Evolutionary conservation across 2,329 filamentous ascomycete species (phyloP), one percentile per base, ranked within the genome.

Genomic region (Colletotrichum lini): DNA sequence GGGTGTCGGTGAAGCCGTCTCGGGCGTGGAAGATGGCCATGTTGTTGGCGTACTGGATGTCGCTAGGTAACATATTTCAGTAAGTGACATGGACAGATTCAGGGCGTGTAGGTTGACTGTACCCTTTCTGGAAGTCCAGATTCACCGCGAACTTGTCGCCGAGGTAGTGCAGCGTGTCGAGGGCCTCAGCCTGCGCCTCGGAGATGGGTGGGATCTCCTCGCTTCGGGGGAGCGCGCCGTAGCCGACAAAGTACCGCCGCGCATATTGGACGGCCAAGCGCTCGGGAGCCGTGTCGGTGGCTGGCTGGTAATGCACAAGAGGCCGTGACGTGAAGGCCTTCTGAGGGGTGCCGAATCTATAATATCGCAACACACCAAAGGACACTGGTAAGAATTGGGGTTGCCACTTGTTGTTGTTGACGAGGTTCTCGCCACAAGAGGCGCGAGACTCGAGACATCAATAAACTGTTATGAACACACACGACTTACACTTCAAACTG

Each of bases 181-280:
- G 80, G 0, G 87, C 87, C 72, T 88, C 86, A 4, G 85, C 84
- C 72, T 89, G 87, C 0, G 84, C 84, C 72, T 87, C 84, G 0
- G 84, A 85, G 67, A 88, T 86, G 18, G 89, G 84, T 0, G 90
- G 90, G 59, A 92, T 88, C 16, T 84, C 77, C 0, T 81, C 67
- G 10, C 83, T 86, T 61, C 90, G 82, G 4, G 89, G 88, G 0
- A 89, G 81, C 0, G 84, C 84, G 68, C 85, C 84, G 75, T 88
- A 91, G 2, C 91, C 82, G 61, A 89, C 89, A 72, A 91, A 91
- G 38, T 81, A 82, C 1, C 90, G 84, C 3, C 90, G 86, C 0
- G 87, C 88, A 73, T 91, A 92, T 72, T 92, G 89, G 26, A 92
- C 84, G 7, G 89, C 79, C 1, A 92, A 78, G 1, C 88, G 84